Evolutionary conservation across 768 basidiomycete species (phyloP), one percentile per base, ranked within the genome.

Genomic region (Auricularia heimuer): DNA sequence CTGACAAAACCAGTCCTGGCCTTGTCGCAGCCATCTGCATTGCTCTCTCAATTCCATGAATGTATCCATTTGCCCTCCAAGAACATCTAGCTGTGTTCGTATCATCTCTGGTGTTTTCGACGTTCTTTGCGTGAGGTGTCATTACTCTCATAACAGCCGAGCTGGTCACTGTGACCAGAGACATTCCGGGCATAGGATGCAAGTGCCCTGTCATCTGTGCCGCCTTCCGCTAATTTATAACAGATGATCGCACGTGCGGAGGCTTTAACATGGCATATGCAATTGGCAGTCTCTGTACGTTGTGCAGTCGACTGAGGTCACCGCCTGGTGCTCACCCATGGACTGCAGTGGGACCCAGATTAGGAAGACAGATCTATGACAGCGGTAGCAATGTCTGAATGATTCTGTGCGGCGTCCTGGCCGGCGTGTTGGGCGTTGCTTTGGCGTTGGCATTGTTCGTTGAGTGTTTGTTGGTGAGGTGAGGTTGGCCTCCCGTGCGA

Each of bases 221-320:
- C 47, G 66, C 54, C 67, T 18, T 62, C 58, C 21, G 33, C 24
- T n/a, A 45, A 37, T 7, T 35, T 16, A 37, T 65, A 35, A 60
- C 68, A 90, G 89, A 87, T 73, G 89, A 82, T 0, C 88, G 90
- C 69, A 80, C 88, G 3, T 91, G 89, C 69, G 89, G 84, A 3
- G 85, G 84, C 0, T 89, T 89, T 71, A 92, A 90, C 74, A 70
- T 90, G 11, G 83, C 83, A 2, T 89, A 85, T 66, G 88, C 86
- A 1, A 71, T 87, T 65, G 89, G 87, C 36, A 81, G 85, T 39
- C 75, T 83, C 58, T 70, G 88, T 88, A 68, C 72, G 82, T 75
- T 42, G 18, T 12, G 51, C 63, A 16, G 44, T 14, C 18, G 45
- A 45, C 61, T 29, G 35, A 47, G 54, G 56, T 18, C 51, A 8